Percentiles rank a stretch among this genome's conserved stretches.
Evolutionary conservation across 495 filamentous ascomycete genomes (phyloP).

Genomic region (Cairneyella variabilis): DNA sequence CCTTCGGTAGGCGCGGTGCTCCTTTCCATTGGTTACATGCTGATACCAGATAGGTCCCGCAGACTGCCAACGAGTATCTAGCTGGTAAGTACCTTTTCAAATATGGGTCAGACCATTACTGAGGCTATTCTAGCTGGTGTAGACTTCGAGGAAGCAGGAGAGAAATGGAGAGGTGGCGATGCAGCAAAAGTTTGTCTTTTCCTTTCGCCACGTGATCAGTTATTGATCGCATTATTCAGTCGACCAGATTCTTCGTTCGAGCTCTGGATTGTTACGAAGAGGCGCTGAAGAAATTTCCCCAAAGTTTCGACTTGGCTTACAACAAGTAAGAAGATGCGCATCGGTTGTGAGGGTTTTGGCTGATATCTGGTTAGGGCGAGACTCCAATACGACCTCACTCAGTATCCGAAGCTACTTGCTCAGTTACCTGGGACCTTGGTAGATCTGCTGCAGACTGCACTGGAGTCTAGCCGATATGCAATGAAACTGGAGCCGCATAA

Average conservation of each 20-base stretch:
- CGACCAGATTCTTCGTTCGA: conserved; percentile 61
- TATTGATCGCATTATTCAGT: conserved; percentile 25
- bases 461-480: conserved; percentile 59
- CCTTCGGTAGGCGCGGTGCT: too few relatives aligned
- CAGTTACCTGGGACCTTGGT: conserved; percentile 48
- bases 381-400: conserved; percentile 62
- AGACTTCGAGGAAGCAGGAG: conserved; percentile 62
- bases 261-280: conserved; percentile 62
- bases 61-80: conserved; percentile 59
- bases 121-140: conserved; percentile 48
- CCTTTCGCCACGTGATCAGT: background rate
- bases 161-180: conserved; percentile 72
- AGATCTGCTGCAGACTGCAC: conserved; percentile 49
- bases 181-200: conserved; percentile 44
- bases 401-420: conserved; percentile 51
- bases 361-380: conserved; percentile 44
- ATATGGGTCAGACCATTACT: conserved; percentile 5
- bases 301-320: conserved; percentile 66
- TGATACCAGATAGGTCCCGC: conserved; percentile 39
- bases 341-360: conserved; percentile 6
- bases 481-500: conserved; percentile 55
- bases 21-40: too few relatives aligned
- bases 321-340: conserved; percentile 55
- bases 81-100: conserved; percentile 37
- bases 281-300: conserved; percentile 53